These are phyloP conservation scores for Boehmeria nivea DNA, from an alignment of 306 rosid genomes.

Conservation along the genomic window DNA sequence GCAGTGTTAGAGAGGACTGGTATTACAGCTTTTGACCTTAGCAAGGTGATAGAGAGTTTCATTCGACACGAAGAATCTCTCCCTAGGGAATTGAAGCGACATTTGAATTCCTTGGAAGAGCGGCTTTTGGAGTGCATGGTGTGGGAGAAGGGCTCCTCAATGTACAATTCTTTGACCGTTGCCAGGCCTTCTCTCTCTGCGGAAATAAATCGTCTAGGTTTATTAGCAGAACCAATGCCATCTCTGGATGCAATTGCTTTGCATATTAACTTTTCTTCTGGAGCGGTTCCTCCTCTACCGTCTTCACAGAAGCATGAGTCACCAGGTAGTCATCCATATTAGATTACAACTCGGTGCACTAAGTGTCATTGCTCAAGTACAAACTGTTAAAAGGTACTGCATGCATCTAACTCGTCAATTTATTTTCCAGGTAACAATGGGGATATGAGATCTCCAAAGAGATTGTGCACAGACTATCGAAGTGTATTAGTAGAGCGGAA, in stretches of 20 bases:
- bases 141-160: constrained; percentile 98
- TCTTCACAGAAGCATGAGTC: constrained; percentile 65
- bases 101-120: constrained; percentile 94
- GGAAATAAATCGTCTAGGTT: constrained; percentile 73
- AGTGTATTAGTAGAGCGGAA: constrained; percentile 65
- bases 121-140: constrained; percentile 98
- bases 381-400: neutral
- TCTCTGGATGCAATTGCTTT: constrained; percentile 86
- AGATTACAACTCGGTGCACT: neutral
- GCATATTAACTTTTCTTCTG: constrained; percentile 73
- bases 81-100: constrained; percentile 94
- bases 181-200: constrained; percentile 79
- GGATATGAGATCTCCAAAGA: constrained; percentile 84
- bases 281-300: constrained; percentile 65
- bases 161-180: constrained; percentile 91
- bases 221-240: constrained; percentile 96
- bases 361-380: neutral
- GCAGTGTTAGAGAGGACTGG: constrained; percentile 98
- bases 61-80: constrained; percentile 96
- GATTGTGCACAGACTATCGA: constrained; percentile 55
- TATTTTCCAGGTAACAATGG: constrained; percentile 73
- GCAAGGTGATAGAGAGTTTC: constrained; percentile 99
- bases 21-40: constrained; percentile 95
- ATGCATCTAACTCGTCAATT: constrained; percentile 8
- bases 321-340: constrained; percentile 43